Base-by-base conservation (phyloP, 306 rosid genomes). In the Vachellia collinsii region DNA sequence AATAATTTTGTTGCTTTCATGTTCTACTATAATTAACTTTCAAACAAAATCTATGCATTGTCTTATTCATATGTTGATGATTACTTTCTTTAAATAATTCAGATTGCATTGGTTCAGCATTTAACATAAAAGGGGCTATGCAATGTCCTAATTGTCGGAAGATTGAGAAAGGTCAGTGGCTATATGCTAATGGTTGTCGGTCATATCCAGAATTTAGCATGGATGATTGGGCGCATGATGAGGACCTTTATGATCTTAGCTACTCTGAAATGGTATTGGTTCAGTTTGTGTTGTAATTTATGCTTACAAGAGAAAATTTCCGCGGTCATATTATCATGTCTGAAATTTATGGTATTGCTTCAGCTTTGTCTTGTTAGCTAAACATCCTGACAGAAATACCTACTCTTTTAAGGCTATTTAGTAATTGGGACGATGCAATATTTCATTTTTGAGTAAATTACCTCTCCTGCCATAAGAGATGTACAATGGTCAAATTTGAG, bases 121-220 rank as follows among this genome's bases (percentile, higher is more conserved):
- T 96, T 85, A 96, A 96, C 84, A 67, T 90, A 29, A 96, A 96
- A 83, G 98, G 99, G 53, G 93, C 94, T n/a, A 96, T 96, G 99
- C 99, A 96, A 83, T 96, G 99, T 87, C 99, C 99, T 56, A 96
- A 96, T 85, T 96, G 99, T 81, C 89, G 99, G 89, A 93, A 96
- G 91, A 85, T 92, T 61, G 98, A 96, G 88, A 96, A 96, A 83
- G 99, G 99, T 48, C 99, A 90, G 84, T 96, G 99, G 99, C 98
- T 96, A 74, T 96, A 90, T 88, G 93, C 98, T 76, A 96, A 87
- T 79, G 98, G 98, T 47, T 84, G 84, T 76, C 94, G 99, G 70
- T 85, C 99, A 82, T 84, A 87, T 86, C 94, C 93, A 16, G 99
- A 96, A 75, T 87, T 92, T 73, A 90, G 74, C 87, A 87, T 93